phyloP scores from a whole-genome alignment of 2,329 filamentous ascomycete species.

The Aaosphaeria arxii region DNA sequence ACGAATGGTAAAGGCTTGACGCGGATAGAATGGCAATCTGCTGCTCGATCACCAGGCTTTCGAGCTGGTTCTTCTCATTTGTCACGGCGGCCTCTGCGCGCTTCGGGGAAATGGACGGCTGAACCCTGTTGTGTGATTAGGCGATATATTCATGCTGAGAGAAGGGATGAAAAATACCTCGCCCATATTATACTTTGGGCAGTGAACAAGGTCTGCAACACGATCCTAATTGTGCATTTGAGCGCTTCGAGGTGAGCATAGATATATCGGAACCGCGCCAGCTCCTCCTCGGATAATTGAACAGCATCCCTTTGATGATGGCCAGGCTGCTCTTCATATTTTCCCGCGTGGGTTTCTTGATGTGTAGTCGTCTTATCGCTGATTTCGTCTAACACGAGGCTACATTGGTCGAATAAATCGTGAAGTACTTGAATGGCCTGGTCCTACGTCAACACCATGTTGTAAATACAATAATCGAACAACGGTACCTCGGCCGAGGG shows the following conservation, averaged over 20 bases:
- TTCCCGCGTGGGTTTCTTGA: background rate
- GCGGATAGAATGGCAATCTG: constrained; percentile 33
- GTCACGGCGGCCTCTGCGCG: constrained; percentile 28
- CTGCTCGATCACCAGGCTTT: constrained; percentile 38
- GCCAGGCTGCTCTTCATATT: background rate
- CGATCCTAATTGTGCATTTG: constrained; percentile 33
- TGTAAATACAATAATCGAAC: constrained; percentile 7
- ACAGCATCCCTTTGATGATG: constrained; percentile 2
- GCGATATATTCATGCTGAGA: background rate
- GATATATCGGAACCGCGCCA: constrained; percentile 29
- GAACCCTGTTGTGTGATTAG: constrained; percentile 14
- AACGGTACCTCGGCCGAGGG: constrained; percentile 31
- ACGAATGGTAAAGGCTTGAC: constrained; percentile 13
- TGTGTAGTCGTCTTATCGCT: constrained; percentile 2
- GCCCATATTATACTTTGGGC: constrained; percentile 38
- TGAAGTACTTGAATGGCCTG: constrained; percentile 34
- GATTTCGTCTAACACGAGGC: constrained; percentile 3
- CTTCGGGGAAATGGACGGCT: constrained; percentile 30
- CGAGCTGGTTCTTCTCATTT: constrained; percentile 36
- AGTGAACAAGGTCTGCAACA: constrained; percentile 37
- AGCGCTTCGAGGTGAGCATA: constrained; percentile 33
- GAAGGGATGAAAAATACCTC: constrained; percentile 21
- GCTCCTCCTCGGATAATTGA: constrained; percentile 7
- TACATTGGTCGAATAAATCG: constrained; percentile 31
- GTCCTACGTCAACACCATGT: background rate